Evolutionary conservation across 202 grass and related monocot species (phyloP).

Genomic region (Cymbopogon flexuosus): DNA sequence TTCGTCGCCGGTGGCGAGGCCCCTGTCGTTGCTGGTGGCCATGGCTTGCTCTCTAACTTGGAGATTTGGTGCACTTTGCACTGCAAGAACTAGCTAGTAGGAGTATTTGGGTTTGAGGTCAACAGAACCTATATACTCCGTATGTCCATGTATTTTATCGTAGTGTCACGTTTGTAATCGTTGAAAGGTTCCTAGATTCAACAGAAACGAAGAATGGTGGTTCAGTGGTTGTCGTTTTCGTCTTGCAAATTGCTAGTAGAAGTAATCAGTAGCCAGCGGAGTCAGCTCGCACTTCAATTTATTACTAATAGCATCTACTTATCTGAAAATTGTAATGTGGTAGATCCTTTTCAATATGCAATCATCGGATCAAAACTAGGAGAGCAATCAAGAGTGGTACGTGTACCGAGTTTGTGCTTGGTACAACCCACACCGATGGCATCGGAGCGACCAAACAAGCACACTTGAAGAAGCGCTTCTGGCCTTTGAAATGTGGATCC

Average conservation of each 20-base stretch:
- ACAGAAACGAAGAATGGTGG: not conserved
- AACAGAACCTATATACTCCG: not conserved
- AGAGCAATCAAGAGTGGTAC: too few species aligned
- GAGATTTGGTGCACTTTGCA: not conserved
- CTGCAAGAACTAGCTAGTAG: not conserved
- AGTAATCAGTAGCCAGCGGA: too few species aligned
- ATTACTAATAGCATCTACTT: too few species aligned
- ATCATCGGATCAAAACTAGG: too few species aligned
- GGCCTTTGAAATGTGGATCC: too few species aligned
- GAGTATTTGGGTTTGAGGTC: not conserved
- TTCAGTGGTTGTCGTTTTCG: not conserved
- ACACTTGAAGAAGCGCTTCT: too few species aligned
- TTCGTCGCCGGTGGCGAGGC: constrained; percentile 21
- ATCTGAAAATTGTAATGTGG: not conserved
- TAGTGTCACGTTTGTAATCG: not conserved
- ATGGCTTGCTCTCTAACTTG: constrained; percentile 18
- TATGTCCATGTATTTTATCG: not conserved
- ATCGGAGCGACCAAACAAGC: too few species aligned
- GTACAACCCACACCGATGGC: too few species aligned
- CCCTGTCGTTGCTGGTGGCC: constrained; percentile 15
- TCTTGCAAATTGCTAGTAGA: not conserved
- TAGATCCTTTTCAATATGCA: not conserved
- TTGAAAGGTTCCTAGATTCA: not conserved
- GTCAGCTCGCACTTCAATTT: not conserved
- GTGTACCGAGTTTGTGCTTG: too few species aligned